Conservation (phyloP, 2,329 filamentous ascomycete genomes). For the Hymenoscyphus infarciens region DNA sequence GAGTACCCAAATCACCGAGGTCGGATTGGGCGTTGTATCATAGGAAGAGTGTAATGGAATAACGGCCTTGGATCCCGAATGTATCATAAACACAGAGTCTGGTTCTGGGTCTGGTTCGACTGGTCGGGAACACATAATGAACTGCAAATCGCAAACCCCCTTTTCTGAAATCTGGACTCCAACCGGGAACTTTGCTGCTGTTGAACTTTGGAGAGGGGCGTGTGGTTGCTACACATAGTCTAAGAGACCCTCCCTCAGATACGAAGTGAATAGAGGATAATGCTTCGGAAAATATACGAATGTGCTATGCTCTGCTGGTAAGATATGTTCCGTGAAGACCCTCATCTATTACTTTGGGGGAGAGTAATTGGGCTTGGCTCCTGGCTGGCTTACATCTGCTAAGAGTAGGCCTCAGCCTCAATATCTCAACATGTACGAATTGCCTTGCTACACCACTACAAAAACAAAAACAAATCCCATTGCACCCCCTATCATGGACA, state of each 20-base stretch:
- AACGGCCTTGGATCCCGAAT: background rate
- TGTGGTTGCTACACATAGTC: background rate
- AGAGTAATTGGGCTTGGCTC: too few relatives aligned
- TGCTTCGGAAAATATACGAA: background rate
- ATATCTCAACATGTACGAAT: too few relatives aligned
- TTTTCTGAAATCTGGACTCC: background rate
- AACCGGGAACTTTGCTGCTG: background rate
- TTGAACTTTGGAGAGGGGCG: background rate
- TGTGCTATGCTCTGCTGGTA: background rate
- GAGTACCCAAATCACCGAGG: background rate
- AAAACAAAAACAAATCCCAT: too few relatives aligned
- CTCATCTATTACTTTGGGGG: too few relatives aligned
- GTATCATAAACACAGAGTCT: background rate
- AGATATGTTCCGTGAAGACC: too few relatives aligned
- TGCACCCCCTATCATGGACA: too few relatives aligned
- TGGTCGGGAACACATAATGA: conserved; percentile 1
- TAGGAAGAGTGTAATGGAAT: background rate
- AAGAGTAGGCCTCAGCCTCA: too few relatives aligned
- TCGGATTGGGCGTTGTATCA: conserved; percentile 4
- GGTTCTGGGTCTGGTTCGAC: background rate
- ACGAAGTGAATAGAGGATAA: background rate
- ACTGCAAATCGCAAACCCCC: background rate
- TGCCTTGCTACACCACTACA: too few relatives aligned
- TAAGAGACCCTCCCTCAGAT: background rate
- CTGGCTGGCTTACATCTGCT: too few relatives aligned